A percentile compares a stretch with the other conserved stretches of the same genome.
Evolutionary conservation across 257 asterid species (phyloP).

Genomic region (Jaltomata sinuosa): DNA sequence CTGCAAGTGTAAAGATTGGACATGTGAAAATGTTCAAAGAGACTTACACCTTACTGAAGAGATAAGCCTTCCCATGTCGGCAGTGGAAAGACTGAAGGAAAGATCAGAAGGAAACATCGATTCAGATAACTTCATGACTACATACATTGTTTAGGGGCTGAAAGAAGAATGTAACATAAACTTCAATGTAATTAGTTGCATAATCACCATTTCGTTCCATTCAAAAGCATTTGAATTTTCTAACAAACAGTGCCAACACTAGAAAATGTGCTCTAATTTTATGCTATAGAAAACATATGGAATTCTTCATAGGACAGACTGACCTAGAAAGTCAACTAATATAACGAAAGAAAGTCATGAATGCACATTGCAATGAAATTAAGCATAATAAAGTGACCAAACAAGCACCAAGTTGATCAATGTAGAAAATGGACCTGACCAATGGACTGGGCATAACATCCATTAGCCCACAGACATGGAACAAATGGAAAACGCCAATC

Average conservation of each 20-base stretch:
- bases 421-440: background rate
- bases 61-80: slow-evolving; percentile 76
- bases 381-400: background rate
- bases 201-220: background rate
- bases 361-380: background rate
- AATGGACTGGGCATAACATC: background rate
- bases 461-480: background rate
- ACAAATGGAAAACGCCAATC: background rate
- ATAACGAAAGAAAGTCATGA: background rate
- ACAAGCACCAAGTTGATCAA: background rate
- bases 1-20: background rate
- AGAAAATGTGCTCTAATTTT: background rate
- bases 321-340: background rate
- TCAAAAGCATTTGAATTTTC: background rate
- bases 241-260: background rate
- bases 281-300: background rate
- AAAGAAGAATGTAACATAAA: background rate
- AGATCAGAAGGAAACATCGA: slow-evolving; percentile 2
- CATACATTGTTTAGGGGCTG: background rate
- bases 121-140: slow-evolving; percentile 2
- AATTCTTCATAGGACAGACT: background rate
- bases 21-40: slow-evolving; percentile 15
- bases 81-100: slow-evolving; percentile 53
- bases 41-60: slow-evolving; percentile 75
- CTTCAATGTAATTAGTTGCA: background rate